These are phyloP conservation scores for Mycena floridula DNA, from an alignment of 768 basidiomycete species.

Conservation along the genomic window DNA sequence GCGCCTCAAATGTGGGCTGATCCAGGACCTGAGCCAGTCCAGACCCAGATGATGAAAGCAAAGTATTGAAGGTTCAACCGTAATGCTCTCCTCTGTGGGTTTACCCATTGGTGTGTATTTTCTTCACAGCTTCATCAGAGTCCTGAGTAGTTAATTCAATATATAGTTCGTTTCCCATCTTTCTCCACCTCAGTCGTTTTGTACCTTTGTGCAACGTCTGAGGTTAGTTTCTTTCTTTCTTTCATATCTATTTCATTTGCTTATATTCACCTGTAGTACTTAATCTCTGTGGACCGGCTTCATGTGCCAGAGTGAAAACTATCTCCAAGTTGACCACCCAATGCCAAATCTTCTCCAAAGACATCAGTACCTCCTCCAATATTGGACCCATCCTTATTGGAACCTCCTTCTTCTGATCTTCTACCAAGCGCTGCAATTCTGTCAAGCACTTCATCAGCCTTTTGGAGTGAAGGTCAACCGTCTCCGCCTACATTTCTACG, in stretches of 20 bases:
- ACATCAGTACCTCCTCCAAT: conserved; percentile 20
- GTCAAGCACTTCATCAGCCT: conserved; percentile 1
- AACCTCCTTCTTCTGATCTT: background rate
- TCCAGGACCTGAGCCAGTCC: conserved; percentile 50
- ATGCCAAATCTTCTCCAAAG: background rate
- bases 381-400: background rate
- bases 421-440: background rate
- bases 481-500: background rate
- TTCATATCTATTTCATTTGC: too few species aligned
- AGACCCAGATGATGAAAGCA: conserved; percentile 33
- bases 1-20: conserved; percentile 91
- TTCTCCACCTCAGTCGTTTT: too few species aligned
- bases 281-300: conserved; percentile 42
- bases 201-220: too few species aligned
- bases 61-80: too few species aligned
- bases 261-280: too few species aligned
- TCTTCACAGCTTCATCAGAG: too few species aligned
- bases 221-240: too few species aligned
- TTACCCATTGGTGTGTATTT: too few species aligned
- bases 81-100: too few species aligned
- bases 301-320: conserved; percentile 36
- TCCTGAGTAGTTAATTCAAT: too few species aligned
- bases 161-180: too few species aligned
- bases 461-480: conserved; percentile 4
- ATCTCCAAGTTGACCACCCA: too few species aligned